Percentiles rank a stretch among this genome's conserved stretches.
Evolutionary conservation across 2,329 filamentous ascomycete species (phyloP).

Genomic region (Claviceps paspali): DNA sequence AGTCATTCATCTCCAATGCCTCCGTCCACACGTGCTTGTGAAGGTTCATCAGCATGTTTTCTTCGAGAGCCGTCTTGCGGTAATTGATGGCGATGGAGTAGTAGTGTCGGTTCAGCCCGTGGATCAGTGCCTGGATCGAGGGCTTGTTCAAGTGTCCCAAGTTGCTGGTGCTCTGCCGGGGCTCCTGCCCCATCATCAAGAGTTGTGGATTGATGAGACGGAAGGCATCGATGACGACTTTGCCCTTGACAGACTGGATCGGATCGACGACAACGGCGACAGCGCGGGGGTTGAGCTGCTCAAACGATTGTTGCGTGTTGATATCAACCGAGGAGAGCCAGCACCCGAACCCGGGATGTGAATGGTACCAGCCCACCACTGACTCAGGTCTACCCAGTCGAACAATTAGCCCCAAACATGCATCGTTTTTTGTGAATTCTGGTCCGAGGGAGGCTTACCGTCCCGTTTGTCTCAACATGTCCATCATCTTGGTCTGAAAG

Average conservation of each 20-base stretch:
- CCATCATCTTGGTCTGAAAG: slow-evolving; percentile 99
- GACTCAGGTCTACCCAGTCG: slow-evolving; percentile 61
- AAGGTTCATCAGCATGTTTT: slow-evolving; percentile 99
- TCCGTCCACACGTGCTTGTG: slow-evolving; percentile 99
- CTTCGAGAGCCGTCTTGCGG: slow-evolving; percentile 89
- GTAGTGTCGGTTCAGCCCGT: slow-evolving; percentile 96
- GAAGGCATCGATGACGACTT: slow-evolving; percentile 98
- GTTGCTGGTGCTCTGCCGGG: slow-evolving; percentile 94
- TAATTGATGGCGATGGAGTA: slow-evolving; percentile 99
- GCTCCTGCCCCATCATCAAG: slow-evolving; percentile 94
- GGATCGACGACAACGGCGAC: slow-evolving; percentile 97
- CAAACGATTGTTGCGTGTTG: slow-evolving; percentile 99
- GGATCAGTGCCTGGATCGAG: slow-evolving; percentile 97
- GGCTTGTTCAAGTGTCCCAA: slow-evolving; percentile 97
- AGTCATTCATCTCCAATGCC: slow-evolving; percentile 92
- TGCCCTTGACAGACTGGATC: slow-evolving; percentile 98
- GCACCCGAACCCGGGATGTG: slow-evolving; percentile 96
- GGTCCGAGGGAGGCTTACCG: slow-evolving; percentile 39
- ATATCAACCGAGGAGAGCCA: slow-evolving; percentile 99
- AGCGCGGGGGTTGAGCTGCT: slow-evolving; percentile 90
- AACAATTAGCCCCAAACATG: not conserved
- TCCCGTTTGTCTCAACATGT: slow-evolving; percentile 96
- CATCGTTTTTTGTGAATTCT: not conserved
- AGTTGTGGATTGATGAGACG: slow-evolving; percentile 96
- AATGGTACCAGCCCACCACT: slow-evolving; percentile 99